Conservation (phyloP, 2,329 filamentous ascomycete species). For the Decorospora gaudefroyi region DNA sequence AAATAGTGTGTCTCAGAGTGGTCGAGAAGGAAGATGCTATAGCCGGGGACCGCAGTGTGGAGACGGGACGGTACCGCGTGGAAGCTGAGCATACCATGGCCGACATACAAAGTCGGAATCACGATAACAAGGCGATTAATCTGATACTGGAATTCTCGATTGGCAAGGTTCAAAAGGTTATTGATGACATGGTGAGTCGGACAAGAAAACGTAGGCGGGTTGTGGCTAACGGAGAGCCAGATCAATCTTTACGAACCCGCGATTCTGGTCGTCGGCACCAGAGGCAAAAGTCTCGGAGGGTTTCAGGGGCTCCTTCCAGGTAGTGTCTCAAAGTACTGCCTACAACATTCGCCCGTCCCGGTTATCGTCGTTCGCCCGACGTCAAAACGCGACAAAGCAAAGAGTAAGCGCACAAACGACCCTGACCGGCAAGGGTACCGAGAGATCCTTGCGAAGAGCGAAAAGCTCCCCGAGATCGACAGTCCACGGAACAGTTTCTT, state of each 20-base stretch:
- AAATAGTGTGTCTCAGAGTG: conserved; percentile 87
- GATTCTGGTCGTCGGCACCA: conserved; percentile 87
- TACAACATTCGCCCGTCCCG: conserved; percentile 90
- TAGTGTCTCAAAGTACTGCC: conserved; percentile 90
- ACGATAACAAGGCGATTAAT: conserved; percentile 80
- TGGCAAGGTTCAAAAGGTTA: conserved; percentile 86
- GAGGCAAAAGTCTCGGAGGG: conserved; percentile 80
- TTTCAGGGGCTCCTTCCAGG: conserved; percentile 86
- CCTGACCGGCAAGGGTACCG: conserved; percentile 75
- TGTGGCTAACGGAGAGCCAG: conserved; percentile 52
- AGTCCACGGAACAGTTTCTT: conserved; percentile 53
- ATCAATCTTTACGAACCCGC: conserved; percentile 91
- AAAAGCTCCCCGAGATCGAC: conserved; percentile 58
- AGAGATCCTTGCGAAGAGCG: conserved; percentile 72
- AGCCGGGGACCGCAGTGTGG: conserved; percentile 62
- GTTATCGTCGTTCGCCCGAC: conserved; percentile 90
- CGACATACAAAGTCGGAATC: conserved; percentile 78
- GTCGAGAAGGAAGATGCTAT: conserved; percentile 81
- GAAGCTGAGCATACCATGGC: conserved; percentile 77
- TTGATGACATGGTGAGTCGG: conserved; percentile 81
- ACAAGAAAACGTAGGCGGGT: not conserved
- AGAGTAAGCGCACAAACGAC: conserved; percentile 79
- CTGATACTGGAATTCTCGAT: conserved; percentile 85
- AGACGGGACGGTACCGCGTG: conserved; percentile 71
- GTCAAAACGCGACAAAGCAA: conserved; percentile 87